A percentile compares a stretch with the other conserved stretches of the same genome.
Evolutionary conservation across 2,329 filamentous ascomycete genomes (phyloP).

Genomic region (Penicillium sclerotigenum): DNA sequence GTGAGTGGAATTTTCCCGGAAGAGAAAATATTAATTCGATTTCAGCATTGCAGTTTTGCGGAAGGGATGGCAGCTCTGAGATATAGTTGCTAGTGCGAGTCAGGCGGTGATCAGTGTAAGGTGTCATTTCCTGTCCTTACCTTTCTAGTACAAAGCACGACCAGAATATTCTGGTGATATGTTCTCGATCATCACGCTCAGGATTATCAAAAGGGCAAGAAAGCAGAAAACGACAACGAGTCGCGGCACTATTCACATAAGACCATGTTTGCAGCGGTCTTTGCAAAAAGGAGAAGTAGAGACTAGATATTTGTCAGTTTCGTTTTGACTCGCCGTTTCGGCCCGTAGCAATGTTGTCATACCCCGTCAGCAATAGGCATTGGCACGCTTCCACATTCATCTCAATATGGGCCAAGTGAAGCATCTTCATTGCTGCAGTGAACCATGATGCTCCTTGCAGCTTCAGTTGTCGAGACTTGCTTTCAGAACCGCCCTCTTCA

Average conservation of each 20-base stretch:
- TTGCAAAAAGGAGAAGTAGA: conserved; percentile 10
- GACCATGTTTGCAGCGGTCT: conserved; percentile 13
- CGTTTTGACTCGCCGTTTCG: not conserved
- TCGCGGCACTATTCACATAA: conserved; percentile 7
- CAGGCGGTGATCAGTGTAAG: not conserved
- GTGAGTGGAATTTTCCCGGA: conserved; percentile 7
- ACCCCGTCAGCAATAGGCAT: conserved; percentile 9
- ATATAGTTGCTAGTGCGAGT: conserved; percentile 4
- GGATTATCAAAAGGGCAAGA: conserved; percentile 5
- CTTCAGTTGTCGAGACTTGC: conserved; percentile 1
- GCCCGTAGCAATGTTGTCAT: not conserved
- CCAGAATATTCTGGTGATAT: conserved; percentile 9
- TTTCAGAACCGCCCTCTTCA: not conserved
- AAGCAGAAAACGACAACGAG: conserved; percentile 5
- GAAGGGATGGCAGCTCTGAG: conserved; percentile 8
- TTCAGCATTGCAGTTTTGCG: conserved; percentile 8
- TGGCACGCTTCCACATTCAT: conserved; percentile 9
- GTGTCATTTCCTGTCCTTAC: not conserved
- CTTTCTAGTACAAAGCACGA: conserved; percentile 12
- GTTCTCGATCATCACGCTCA: conserved; percentile 3
- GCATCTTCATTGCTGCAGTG: conserved; percentile 10
- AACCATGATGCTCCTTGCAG: conserved; percentile 6
- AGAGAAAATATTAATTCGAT: conserved; percentile 8
- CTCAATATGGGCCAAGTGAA: conserved; percentile 8
- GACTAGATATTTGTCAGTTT: not conserved